phyloP scores from a whole-genome alignment of 306 rosid genomes.

The Pterocarpus santalinus region DNA sequence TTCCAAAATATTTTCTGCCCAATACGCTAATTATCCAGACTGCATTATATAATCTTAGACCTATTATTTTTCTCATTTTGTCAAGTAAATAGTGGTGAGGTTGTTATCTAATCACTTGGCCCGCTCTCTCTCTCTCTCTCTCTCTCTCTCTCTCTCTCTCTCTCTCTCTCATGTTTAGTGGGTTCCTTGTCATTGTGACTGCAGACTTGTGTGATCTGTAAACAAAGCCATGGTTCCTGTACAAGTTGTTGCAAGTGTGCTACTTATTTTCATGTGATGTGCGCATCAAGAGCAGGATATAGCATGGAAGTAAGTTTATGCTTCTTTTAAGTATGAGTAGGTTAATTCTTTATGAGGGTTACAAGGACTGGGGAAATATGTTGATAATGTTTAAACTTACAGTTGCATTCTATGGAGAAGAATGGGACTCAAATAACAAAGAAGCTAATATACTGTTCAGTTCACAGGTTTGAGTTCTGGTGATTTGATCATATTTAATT shows the following conservation, averaged over 20 bases:
- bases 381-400: conserved; percentile 54
- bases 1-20: conserved; percentile 28
- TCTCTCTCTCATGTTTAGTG: neutral
- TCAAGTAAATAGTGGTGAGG: conserved; percentile 21
- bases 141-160: neutral
- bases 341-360: conserved; percentile 28
- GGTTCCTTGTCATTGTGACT: conserved; percentile 51
- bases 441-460: conserved; percentile 83
- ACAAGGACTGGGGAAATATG: conserved; percentile 46
- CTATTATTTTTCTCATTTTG: neutral
- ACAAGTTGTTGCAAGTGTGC: conserved; percentile 91
- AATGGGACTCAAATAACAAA: conserved; percentile 71
- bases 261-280: conserved; percentile 82
- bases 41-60: conserved; percentile 19
- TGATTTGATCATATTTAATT: conserved; percentile 14
- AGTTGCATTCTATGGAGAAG: conserved; percentile 85
- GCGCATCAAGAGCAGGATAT: conserved; percentile 95
- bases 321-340: conserved; percentile 39
- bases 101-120: conserved; percentile 10
- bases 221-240: conserved; percentile 95
- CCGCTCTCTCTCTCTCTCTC: neutral
- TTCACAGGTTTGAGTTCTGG: conserved; percentile 77
- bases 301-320: conserved; percentile 84
- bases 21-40: conserved; percentile 16
- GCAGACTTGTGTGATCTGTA: conserved; percentile 89